Percentiles rank a stretch among this genome's conserved stretches.
These are phyloP conservation scores for Telopea speciosissima DNA, from an alignment of 177 flowering plant genomes.

Conservation along the genomic window DNA sequence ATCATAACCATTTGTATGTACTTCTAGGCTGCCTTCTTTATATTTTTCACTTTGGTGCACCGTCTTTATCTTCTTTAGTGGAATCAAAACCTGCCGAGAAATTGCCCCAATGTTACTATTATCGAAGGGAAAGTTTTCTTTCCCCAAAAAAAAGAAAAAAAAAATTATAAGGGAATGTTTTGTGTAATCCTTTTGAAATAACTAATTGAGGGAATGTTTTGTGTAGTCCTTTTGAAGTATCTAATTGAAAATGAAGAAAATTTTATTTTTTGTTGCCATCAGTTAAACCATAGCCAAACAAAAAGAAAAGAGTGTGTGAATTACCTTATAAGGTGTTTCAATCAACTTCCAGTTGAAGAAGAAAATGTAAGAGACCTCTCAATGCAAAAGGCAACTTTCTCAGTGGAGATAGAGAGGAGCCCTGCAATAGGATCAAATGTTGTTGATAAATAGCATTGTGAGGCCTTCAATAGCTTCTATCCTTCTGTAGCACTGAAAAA, in stretches of 20 bases:
- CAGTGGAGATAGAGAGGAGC: slow-evolving; percentile 18
- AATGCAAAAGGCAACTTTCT: slow-evolving; percentile 21
- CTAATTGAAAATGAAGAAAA: no score
- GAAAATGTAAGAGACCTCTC: slow-evolving; percentile 18
- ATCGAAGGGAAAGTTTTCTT: neutral
- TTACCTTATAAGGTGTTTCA: slow-evolving; percentile 25
- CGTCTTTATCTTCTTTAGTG: no score
- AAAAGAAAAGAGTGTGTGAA: neutral
- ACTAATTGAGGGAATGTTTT: no score
- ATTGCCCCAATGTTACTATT: slow-evolving; percentile 15
- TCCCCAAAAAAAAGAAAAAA: no score
- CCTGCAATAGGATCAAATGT: slow-evolving; percentile 24
- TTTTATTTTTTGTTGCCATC: no score
- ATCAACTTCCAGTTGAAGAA: slow-evolving; percentile 14
- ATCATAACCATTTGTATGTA: slow-evolving; percentile 23
- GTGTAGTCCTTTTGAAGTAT: no score
- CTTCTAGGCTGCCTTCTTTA: no score
- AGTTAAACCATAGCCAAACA: no score
- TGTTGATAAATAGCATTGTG: slow-evolving; percentile 22
- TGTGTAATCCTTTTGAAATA: no score
- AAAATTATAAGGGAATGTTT: no score
- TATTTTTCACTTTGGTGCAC: no score
- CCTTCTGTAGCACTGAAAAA: slow-evolving; percentile 15
- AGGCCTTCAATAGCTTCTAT: slow-evolving; percentile 24
- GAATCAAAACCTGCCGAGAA: neutral